Evolutionary conservation across 2,329 filamentous ascomycete species (phyloP), one percentile per base, ranked within the genome.

Genomic region (Epichloe glyceriae): DNA sequence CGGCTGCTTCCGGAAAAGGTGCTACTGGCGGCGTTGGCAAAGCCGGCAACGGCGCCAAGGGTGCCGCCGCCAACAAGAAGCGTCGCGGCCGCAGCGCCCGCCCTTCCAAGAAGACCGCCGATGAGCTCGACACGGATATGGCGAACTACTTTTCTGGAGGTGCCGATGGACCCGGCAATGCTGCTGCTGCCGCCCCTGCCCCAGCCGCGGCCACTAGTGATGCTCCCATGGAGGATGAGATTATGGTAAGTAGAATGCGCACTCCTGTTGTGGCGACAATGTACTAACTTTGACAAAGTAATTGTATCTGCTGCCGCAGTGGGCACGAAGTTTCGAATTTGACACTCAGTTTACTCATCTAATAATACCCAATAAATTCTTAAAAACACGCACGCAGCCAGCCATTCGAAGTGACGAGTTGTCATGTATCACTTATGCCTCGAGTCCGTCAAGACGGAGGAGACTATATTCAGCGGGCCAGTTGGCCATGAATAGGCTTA

Each of bases 51-150:
- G 50, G 33, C 14, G 68, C 70, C 46, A 73, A 72, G 50, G 73
- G 71, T 55, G 73, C 69, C 43, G 72, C 70, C 56, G 72, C 70
- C 56, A 69, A 70, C 60, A 76, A 76, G 68, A 78, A 75, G 65
- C 73, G 76, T 52, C 73, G 73, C 55, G 67, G 64, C 41, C 82
- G 82, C 58, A 84, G 73, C 62, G 73, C 76, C 57, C 80, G 85
- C 61, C 76, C 85, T 58, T 71, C 82, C 62, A 75, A 94, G 73
- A 97, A 97, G 86, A 95, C 89, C 0, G 82, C 85, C 1, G 91
- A 95, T 66, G 90, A 98, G 72, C 82, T 98, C 26, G 93, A 98
- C 67, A 89, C 88, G 4, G 93, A 98, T 68, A 98, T 98, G 93
- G 83, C 82, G 19, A 93, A 97, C 68, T 98, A 98, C 73, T 97